Base-by-base conservation (phyloP, 306 rosid species). In the Malus orientalis region DNA sequence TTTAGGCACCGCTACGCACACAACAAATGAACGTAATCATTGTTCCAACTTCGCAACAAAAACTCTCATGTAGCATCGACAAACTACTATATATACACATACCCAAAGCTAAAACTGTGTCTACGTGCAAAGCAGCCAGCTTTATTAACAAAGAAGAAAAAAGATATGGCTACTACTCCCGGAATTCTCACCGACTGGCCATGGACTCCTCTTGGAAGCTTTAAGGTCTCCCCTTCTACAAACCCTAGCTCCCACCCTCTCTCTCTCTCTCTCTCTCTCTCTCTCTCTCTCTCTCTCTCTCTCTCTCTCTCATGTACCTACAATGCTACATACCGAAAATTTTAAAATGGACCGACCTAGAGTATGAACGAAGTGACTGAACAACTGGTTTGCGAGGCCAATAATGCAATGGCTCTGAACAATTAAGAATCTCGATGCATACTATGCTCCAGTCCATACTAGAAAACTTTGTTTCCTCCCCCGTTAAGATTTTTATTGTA, bases 161-260 rank as follows among this genome's bases (percentile, higher is more conserved):
- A 30, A 63, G 4, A 69, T n/a, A 86, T 86, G 88, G 90, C 90
- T 79, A 66, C 88, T 51, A 84, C 53, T 45, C 90, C 90, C 3
- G 88, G 90, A 36, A 82, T 87, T 51, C 88, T 87, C 67, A 87
- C 90, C 18, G 88, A 84, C 42, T 87, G 90, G 90, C 90, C 90
- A 80, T 87, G 90, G 90, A 84, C 67, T 19, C 80, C 79, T 66
- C 88, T 87, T 23, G 88, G 90, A 73, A 79, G 71, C 75, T 84
- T 84, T 67, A 87, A 87, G 90, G 90, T 87, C 30, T 63, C 20
- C 40, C 22, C 18, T 61, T 49, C 55, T 30, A 25, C 11, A 13
- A 27, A 13, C 67, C 10, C 67, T 61, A 29, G 33, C 36, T 5
- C 36, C 18, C 6, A 27, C 25, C 25, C 25, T 25, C 25, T 25